phyloP scores from a whole-genome alignment of 495 filamentous ascomycete species.

The Talaromyces trachyspermus region DNA sequence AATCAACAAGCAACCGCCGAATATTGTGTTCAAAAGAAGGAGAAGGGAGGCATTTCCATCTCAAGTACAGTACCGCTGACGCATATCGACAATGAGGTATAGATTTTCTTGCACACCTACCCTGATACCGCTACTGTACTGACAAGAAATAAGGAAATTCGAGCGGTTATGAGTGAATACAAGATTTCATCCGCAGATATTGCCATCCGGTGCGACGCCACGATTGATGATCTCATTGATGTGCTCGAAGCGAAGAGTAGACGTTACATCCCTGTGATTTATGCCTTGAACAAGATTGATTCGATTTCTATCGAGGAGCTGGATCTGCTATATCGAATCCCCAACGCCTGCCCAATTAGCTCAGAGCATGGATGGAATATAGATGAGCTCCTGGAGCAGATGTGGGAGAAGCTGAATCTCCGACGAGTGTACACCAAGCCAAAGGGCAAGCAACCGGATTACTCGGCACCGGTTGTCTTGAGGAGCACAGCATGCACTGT shows the following conservation, averaged over 20 bases:
- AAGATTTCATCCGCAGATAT: conserved; percentile 96
- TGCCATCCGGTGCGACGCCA: conserved; percentile 93
- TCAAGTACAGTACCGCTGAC: conserved; percentile 86
- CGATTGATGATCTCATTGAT: conserved; percentile 88
- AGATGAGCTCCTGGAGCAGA: conserved; percentile 90
- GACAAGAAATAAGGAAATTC: conserved; percentile 63
- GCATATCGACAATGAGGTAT: conserved; percentile 80
- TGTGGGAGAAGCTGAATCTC: conserved; percentile 96
- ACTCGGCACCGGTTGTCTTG: conserved; percentile 84
- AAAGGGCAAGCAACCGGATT: conserved; percentile 91
- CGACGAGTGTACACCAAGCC: conserved; percentile 96
- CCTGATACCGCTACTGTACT: conserved; percentile 14
- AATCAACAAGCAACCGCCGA: conserved; percentile 94
- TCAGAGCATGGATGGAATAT: conserved; percentile 98
- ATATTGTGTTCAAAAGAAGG: conserved; percentile 99
- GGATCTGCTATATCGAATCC: conserved; percentile 91
- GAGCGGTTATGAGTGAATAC: conserved; percentile 95
- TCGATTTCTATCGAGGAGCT: conserved; percentile 95
- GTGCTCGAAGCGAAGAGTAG: conserved; percentile 90
- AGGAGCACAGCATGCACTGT: conserved; percentile 75
- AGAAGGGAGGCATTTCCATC: conserved; percentile 93
- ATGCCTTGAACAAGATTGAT: conserved; percentile 98
- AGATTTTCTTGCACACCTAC: neutral
- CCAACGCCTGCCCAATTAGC: conserved; percentile 92
- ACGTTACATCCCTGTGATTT: conserved; percentile 95